phyloP scores from a whole-genome alignment of 768 basidiomycete genomes.

The Boletus barrowsii region DNA sequence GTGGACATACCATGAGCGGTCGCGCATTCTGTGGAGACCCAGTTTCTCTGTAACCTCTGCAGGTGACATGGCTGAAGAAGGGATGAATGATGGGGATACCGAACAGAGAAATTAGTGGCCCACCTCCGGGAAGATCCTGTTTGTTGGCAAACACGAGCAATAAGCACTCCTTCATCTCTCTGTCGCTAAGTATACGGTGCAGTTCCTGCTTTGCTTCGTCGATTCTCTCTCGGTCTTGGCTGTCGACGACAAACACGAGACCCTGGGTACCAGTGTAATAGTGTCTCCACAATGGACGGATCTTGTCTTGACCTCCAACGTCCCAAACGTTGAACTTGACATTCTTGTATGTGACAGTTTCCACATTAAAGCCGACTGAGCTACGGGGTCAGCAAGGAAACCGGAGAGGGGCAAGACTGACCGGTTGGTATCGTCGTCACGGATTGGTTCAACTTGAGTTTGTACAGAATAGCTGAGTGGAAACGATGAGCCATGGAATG shows the following conservation, averaged over 20 bases:
- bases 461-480: slow-evolving; percentile 88
- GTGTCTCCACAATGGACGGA: slow-evolving; percentile 96
- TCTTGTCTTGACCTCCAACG: slow-evolving; percentile 99
- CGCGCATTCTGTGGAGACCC: slow-evolving; percentile 92
- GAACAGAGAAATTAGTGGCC: slow-evolving; percentile 24
- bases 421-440: slow-evolving; percentile 98
- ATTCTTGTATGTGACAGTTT: slow-evolving; percentile 99
- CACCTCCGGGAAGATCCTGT: slow-evolving; percentile 96
- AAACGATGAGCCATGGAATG: not conserved
- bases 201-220: slow-evolving; percentile 96
- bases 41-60: slow-evolving; percentile 98
- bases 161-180: slow-evolving; percentile 98
- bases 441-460: slow-evolving; percentile 97
- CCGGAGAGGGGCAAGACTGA: slow-evolving; percentile 24
- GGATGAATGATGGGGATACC: not conserved
- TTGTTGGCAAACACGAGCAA: slow-evolving; percentile 99
- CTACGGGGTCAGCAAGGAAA: not conserved
- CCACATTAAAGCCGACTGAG: slow-evolving; percentile 96
- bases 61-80: slow-evolving; percentile 85
- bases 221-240: slow-evolving; percentile 90
- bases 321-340: slow-evolving; percentile 96
- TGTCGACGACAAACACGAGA: slow-evolving; percentile 97
- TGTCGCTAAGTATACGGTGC: slow-evolving; percentile 91
- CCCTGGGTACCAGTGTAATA: slow-evolving; percentile 99
- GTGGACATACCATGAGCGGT: slow-evolving; percentile 98